A percentile compares a stretch with the other conserved stretches of the same genome.
These are phyloP conservation scores for Synchytrium microbalum DNA, from an alignment of 371 early-diverging fungal genomes.

Conservation along the genomic window DNA sequence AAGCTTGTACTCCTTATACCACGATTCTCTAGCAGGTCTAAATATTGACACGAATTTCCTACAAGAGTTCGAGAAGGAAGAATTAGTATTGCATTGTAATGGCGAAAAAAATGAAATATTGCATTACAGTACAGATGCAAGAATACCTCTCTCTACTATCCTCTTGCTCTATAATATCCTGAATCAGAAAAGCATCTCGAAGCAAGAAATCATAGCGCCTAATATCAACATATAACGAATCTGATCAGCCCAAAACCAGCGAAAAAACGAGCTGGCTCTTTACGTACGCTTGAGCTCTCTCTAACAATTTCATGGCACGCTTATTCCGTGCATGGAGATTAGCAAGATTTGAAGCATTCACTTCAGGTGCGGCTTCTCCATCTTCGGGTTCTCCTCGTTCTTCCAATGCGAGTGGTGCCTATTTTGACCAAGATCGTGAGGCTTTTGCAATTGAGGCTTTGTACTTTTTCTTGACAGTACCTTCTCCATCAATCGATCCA, in stretches of 20 bases:
- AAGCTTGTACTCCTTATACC: slow-evolving; percentile 20
- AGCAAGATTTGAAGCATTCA: slow-evolving; percentile 18
- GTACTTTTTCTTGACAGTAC: too few relatives aligned
- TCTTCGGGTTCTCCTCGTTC: slow-evolving; percentile 17
- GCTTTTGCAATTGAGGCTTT: background rate
- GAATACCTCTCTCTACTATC: slow-evolving; percentile 49
- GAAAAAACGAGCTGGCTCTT: background rate
- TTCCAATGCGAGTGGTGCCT: slow-evolving; percentile 32
- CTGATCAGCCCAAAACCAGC: background rate
- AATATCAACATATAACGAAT: background rate
- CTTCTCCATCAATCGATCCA: slow-evolving; percentile 44
- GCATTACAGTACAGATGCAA: background rate
- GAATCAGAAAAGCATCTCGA: slow-evolving; percentile 57
- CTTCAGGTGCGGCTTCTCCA: slow-evolving; percentile 13
- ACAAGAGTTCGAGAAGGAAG: too few relatives aligned
- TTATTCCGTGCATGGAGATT: slow-evolving; percentile 34
- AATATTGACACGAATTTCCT: slow-evolving; percentile 22
- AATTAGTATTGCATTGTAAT: too few relatives aligned
- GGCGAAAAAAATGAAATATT: slow-evolving; percentile 5
- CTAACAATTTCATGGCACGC: slow-evolving; percentile 48
- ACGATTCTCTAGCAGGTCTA: slow-evolving; percentile 10
- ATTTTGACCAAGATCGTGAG: background rate
- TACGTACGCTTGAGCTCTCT: slow-evolving; percentile 60
- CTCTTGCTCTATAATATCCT: slow-evolving; percentile 61
- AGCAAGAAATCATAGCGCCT: slow-evolving; percentile 60